These are phyloP conservation scores for Eragrostis nindensis DNA, from an alignment of 176 grass and related monocot genomes.

Conservation along the genomic window DNA sequence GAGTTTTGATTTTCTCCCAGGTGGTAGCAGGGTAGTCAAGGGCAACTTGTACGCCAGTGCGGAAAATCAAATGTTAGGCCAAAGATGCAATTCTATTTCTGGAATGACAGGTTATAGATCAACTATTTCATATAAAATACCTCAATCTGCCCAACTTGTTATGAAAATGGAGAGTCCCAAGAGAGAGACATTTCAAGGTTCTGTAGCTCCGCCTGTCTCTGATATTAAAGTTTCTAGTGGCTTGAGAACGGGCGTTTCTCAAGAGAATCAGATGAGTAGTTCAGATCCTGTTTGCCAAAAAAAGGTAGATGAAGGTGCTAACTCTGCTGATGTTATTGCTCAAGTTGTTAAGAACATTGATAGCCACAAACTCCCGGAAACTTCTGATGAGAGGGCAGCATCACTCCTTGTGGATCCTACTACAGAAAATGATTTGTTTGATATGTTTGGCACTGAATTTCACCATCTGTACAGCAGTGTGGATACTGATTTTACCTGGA, in stretches of 20 bases:
- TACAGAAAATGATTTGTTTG: conserved; percentile 68
- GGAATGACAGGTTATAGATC: conserved; percentile 42
- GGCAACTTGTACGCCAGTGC: conserved; percentile 39
- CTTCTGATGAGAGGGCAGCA: conserved; percentile 31
- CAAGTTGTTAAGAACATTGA: conserved; percentile 47
- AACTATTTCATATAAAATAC: conserved; percentile 36
- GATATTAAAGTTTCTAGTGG: conserved; percentile 46
- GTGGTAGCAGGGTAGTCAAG: conserved; percentile 40
- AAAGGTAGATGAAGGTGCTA: conserved; percentile 48
- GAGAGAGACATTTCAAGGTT: conserved; percentile 51
- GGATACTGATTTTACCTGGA: conserved; percentile 51
- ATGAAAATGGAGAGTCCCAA: conserved; percentile 44
- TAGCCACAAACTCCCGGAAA: conserved; percentile 31
- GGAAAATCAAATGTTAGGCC: conserved; percentile 40
- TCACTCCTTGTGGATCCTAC: conserved; percentile 41
- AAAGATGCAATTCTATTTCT: conserved; percentile 43
- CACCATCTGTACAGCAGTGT: conserved; percentile 44
- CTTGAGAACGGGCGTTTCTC: conserved; percentile 36
- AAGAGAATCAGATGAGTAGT: conserved; percentile 37
- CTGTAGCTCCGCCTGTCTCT: conserved; percentile 30
- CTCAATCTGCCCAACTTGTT: conserved; percentile 43
- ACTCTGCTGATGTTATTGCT: conserved; percentile 38
- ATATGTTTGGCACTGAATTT: conserved; percentile 62
- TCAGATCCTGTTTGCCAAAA: conserved; percentile 34
- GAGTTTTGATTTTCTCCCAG: conserved; percentile 45